phyloP scores from a whole-genome alignment of 306 rosid genomes.

The Pterocarpus macrocarpus region DNA sequence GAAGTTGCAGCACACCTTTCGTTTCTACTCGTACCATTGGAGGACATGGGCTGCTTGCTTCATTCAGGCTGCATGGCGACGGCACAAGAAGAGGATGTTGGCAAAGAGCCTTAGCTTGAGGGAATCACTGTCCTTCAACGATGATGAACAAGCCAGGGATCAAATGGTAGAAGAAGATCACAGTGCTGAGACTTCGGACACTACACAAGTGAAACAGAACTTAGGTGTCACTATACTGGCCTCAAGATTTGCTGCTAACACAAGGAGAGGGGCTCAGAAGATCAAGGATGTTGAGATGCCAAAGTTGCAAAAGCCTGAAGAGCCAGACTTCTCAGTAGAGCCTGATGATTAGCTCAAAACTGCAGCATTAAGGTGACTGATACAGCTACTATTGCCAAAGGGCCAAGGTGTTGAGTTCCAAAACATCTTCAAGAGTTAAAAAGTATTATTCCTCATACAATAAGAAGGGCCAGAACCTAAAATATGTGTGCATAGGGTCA shows the following conservation, averaged over 20 bases:
- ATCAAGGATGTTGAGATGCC: conserved; percentile 65
- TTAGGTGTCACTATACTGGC: conserved; percentile 78
- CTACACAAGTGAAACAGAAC: conserved; percentile 65
- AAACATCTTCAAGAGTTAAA: background rate
- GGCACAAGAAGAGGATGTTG: conserved; percentile 66
- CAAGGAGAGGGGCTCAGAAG: conserved; percentile 79
- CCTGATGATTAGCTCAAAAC: conserved; percentile 57
- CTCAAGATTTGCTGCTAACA: conserved; percentile 83
- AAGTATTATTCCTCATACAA: conserved; percentile 1
- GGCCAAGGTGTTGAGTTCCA: conserved; percentile 20
- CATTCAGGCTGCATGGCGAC: conserved; percentile 90
- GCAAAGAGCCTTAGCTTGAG: conserved; percentile 68
- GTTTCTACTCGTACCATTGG: conserved; percentile 96
- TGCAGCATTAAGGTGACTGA: background rate
- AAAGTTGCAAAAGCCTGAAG: conserved; percentile 89
- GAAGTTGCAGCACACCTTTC: conserved; percentile 89
- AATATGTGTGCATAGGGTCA: conserved; percentile 28
- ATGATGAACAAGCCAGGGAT: conserved; percentile 45
- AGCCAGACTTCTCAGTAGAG: conserved; percentile 85
- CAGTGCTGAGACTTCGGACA: conserved; percentile 40
- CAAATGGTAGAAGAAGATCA: conserved; percentile 45
- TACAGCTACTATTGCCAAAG: background rate
- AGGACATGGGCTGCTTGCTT: conserved; percentile 97
- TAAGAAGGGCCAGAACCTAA: background rate
- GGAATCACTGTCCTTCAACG: conserved; percentile 56